A percentile compares a stretch with the other conserved stretches of the same genome.
These are phyloP conservation scores for Boletellus emodensis DNA, from an alignment of 768 basidiomycete species.

Conservation along the genomic window DNA sequence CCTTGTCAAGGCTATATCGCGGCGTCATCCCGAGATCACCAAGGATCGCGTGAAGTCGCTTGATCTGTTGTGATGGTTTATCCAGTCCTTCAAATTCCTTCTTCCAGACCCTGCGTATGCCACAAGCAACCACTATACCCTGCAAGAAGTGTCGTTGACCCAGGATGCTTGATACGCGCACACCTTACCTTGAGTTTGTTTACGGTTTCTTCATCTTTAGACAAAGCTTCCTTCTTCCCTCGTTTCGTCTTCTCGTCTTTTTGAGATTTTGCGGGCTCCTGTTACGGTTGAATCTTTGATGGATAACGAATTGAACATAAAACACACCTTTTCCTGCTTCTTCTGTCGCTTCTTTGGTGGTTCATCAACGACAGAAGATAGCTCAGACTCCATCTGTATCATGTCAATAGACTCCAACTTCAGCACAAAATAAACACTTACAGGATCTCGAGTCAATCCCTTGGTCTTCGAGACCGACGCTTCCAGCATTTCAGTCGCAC, in stretches of 20 bases:
- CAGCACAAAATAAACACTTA: constrained; percentile 8
- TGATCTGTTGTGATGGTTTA: constrained; percentile 58
- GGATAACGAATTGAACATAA: not conserved
- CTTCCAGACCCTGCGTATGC: constrained; percentile 72
- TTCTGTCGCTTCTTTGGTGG: constrained; percentile 46
- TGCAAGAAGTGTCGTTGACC: constrained; percentile 23
- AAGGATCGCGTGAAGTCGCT: constrained; percentile 60
- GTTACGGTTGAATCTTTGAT: not conserved
- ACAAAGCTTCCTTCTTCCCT: constrained; percentile 32
- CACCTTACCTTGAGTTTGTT: constrained; percentile 64
- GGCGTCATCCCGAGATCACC: constrained; percentile 77
- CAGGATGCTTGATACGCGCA: not conserved
- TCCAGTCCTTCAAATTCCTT: constrained; percentile 64
- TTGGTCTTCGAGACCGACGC: constrained; percentile 4
- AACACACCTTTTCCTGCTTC: constrained; percentile 35
- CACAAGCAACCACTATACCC: constrained; percentile 71
- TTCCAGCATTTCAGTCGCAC: constrained; percentile 1
- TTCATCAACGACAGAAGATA: constrained; percentile 59
- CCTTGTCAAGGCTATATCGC: constrained; percentile 74
- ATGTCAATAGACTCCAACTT: constrained; percentile 21
- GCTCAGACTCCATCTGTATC: constrained; percentile 39
- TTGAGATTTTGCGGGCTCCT: constrained; percentile 24
- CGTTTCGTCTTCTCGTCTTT: constrained; percentile 24
- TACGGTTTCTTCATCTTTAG: constrained; percentile 70
- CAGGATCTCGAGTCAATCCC: constrained; percentile 13